These are phyloP conservation scores for bread wheat (Triticum aestivum) DNA, from an alignment of 176 grass and related monocot genomes.

Conservation along the genomic window IWGSC_CS_RefSeq_v2.1 NC_057811.1:72407663-72408162, in stretches of 20 bases:
- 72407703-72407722: too few species aligned
- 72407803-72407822: too few species aligned
- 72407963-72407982: constrained; percentile 8
- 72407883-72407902: constrained; percentile 13
- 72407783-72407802: too few species aligned
- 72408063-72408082: neutral
- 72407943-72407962: neutral
- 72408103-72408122: neutral
- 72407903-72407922: neutral
- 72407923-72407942: neutral
- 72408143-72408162: constrained; percentile 10
- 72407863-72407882: neutral
- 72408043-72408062: neutral
- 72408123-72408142: neutral
- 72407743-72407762: too few species aligned
- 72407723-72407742: too few species aligned
- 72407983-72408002: neutral
- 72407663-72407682: too few species aligned
- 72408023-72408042: neutral
- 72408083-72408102: neutral
- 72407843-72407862: neutral
- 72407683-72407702: too few species aligned
- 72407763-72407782: too few species aligned
- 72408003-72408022: constrained; percentile 1
- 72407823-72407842: too few species aligned